Conservation (phyloP, 176 grass and related monocot species). For the Phoenix roebelenii region DNA sequence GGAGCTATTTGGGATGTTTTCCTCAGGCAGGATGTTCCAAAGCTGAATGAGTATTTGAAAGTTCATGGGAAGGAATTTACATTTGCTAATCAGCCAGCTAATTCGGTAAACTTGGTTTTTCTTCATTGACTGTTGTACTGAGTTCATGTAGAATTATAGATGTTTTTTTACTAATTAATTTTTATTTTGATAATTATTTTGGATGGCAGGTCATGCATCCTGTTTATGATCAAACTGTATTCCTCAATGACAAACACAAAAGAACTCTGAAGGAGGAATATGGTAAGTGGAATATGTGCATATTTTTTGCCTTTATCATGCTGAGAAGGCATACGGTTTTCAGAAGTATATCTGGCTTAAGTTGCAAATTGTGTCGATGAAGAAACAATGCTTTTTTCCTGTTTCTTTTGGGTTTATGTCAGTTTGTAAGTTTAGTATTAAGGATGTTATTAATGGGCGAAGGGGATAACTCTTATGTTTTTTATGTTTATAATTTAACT, state of each 20-base stretch:
- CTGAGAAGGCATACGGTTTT: too few relatives aligned
- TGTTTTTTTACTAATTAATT: not conserved
- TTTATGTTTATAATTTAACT: not conserved
- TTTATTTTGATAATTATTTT: constrained; percentile 19
- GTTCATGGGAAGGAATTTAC: constrained; percentile 47
- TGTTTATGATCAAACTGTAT: constrained; percentile 68
- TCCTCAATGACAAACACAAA: constrained; percentile 67
- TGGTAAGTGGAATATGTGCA: constrained; percentile 31
- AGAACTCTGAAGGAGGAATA: constrained; percentile 63
- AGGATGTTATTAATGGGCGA: too few relatives aligned
- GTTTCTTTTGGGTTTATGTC: too few relatives aligned
- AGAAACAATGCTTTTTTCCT: too few relatives aligned
- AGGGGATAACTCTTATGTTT: too few relatives aligned
- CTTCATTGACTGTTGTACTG: not conserved
- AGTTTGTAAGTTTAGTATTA: too few relatives aligned
- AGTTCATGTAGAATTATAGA: too few relatives aligned
- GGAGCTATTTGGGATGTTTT: constrained; percentile 94
- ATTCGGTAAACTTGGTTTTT: constrained; percentile 38
- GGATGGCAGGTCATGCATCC: constrained; percentile 40
- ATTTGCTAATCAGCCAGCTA: constrained; percentile 24
- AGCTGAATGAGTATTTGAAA: constrained; percentile 77
- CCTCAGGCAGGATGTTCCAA: constrained; percentile 70
- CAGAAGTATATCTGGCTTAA: too few relatives aligned
- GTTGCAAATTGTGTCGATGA: too few relatives aligned
- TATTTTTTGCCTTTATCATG: too few relatives aligned